These are phyloP conservation scores for Penicillium crystallinum DNA, from an alignment of 495 filamentous ascomycete species.

Conservation along the genomic window DNA sequence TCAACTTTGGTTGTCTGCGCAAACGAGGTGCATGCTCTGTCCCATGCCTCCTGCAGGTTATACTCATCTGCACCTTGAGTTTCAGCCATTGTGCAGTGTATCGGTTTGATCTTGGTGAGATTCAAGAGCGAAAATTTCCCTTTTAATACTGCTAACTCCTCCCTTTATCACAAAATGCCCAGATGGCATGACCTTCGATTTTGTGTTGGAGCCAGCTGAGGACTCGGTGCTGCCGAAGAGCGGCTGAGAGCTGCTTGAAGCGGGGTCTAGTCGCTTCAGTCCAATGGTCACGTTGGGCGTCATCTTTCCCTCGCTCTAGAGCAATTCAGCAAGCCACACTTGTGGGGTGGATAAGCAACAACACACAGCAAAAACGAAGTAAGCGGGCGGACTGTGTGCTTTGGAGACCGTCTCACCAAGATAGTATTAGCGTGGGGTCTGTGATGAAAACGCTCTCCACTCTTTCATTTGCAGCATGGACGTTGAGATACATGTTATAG, in stretches of 20 bases:
- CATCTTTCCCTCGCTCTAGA: too few species aligned
- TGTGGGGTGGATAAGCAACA: background rate
- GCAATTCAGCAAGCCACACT: too few species aligned
- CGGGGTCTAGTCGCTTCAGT: background rate
- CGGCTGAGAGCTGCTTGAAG: background rate
- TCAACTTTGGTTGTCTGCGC: constrained; percentile 18
- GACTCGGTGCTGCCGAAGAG: background rate
- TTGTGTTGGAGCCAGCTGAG: background rate
- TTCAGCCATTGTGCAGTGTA: constrained; percentile 3
- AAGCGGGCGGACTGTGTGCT: too few species aligned
- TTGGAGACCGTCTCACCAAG: too few species aligned
- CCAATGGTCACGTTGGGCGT: background rate
- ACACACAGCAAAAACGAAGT: background rate
- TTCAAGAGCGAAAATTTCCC: background rate
- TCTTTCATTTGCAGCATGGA: background rate
- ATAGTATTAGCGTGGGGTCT: too few species aligned
- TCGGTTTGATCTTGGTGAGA: background rate
- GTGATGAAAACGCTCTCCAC: too few species aligned
- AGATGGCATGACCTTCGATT: background rate
- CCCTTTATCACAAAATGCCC: background rate
- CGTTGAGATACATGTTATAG: too few species aligned
- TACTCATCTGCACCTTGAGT: constrained; percentile 8
- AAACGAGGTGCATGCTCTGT: constrained; percentile 13
- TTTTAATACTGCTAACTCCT: background rate
- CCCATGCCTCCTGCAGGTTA: constrained; percentile 20